Evolutionary conservation across 441 rosid species (phyloP).

Genomic region (Euphorbia celastroides): DNA sequence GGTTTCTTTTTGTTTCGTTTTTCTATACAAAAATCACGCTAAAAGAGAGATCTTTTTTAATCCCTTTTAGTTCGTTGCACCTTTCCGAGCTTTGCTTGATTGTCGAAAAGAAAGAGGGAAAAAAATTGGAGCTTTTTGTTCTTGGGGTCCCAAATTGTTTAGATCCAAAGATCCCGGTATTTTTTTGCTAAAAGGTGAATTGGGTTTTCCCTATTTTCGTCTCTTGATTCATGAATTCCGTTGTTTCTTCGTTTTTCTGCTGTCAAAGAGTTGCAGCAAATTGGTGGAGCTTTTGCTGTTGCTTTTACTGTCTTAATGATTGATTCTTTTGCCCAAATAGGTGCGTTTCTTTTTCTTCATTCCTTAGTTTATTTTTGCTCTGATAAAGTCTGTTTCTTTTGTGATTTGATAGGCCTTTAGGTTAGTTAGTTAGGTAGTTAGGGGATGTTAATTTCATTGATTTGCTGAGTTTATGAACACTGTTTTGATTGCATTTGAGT

Average conservation of each 20-base stretch:
- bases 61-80: conserved; percentile 22
- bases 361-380: not conserved
- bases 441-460: not conserved
- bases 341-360: conserved; percentile 10
- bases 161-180: conserved; percentile 28
- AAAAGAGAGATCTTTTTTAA: conserved; percentile 5
- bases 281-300: conserved; percentile 30
- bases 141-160: conserved; percentile 11
- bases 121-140: conserved; percentile 7
- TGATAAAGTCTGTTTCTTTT: not conserved
- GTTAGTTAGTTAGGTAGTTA: not conserved
- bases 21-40: conserved; percentile 8
- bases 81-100: conserved; percentile 12
- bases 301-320: conserved; percentile 22
- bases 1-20: conserved; percentile 10
- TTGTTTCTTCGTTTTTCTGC: conserved; percentile 19
- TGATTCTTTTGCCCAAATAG: conserved; percentile 18
- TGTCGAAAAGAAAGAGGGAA: not conserved
- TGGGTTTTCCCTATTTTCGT: conserved; percentile 20
- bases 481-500: not conserved
- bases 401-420: not conserved
- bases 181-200: conserved; percentile 23
- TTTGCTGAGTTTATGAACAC: not conserved
- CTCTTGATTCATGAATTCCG: conserved; percentile 24
- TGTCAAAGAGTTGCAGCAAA: conserved; percentile 24